These are phyloP conservation scores for Podila verticillata DNA, from an alignment of 192 early-diverging fungal genomes.

Conservation along the genomic window DNA sequence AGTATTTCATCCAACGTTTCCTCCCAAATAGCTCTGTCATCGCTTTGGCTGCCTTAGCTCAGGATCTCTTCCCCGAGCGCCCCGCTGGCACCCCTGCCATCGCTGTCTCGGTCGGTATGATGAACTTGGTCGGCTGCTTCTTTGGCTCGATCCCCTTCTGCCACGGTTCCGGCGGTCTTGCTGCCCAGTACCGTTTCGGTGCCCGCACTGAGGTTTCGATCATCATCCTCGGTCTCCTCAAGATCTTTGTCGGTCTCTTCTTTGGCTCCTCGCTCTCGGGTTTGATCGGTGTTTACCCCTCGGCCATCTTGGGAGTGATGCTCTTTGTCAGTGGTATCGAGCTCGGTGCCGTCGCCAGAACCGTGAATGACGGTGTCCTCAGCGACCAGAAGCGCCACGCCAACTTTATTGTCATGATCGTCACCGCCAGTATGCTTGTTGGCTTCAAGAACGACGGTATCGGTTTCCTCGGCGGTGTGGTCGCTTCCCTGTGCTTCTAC, in stretches of 20 bases:
- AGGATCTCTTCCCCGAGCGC: conserved; percentile 84
- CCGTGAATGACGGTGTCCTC: conserved; percentile 60
- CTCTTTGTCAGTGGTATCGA: conserved; percentile 86
- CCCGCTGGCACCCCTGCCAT: conserved; percentile 62
- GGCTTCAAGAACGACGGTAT: conserved; percentile 86
- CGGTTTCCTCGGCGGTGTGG: conserved; percentile 77
- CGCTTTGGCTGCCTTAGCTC: conserved; percentile 76
- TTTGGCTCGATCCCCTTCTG: conserved; percentile 85
- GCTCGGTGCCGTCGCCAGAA: conserved; percentile 67
- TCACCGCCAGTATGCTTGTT: conserved; percentile 75
- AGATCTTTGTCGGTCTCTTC: conserved; percentile 82
- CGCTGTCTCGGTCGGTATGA: conserved; percentile 75
- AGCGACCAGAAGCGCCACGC: conserved; percentile 53
- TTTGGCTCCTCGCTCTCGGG: conserved; percentile 84
- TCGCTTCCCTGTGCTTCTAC: conserved; percentile 31
- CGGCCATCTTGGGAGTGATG: conserved; percentile 86
- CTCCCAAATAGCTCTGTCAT: conserved; percentile 70
- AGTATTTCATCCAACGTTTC: too few relatives aligned
- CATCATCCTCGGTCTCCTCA: conserved; percentile 78
- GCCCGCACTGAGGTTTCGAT: conserved; percentile 85
- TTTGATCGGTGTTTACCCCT: conserved; percentile 78
- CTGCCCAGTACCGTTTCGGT: conserved; percentile 95
- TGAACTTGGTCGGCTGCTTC: conserved; percentile 83
- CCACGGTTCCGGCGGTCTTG: conserved; percentile 89
- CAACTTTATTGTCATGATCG: conserved; percentile 76